phyloP scores from a whole-genome alignment of 2,329 filamentous ascomycete species.

The Venturia pyrina region DNA sequence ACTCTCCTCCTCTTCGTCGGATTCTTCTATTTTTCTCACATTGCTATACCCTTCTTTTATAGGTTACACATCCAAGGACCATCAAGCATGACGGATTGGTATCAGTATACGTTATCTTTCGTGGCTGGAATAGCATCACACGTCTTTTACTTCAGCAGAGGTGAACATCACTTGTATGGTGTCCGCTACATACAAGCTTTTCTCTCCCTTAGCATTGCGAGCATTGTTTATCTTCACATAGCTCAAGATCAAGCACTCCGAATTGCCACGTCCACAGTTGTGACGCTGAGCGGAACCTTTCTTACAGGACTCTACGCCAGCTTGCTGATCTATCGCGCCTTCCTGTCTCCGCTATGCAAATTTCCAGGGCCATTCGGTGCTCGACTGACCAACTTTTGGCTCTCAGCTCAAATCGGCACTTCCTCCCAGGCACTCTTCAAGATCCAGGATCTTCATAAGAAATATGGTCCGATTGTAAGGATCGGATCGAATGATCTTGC shows the following conservation, averaged over 20 bases:
- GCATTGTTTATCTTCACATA: neutral
- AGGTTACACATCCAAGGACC: neutral
- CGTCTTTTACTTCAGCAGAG: slow-evolving; percentile 16
- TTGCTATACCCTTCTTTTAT: neutral
- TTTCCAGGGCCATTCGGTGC: slow-evolving; percentile 12
- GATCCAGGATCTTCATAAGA: slow-evolving; percentile 15
- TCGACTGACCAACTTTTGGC: slow-evolving; percentile 14
- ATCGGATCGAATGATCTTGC: slow-evolving; percentile 38
- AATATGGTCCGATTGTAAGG: slow-evolving; percentile 38
- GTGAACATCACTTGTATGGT: slow-evolving; percentile 17
- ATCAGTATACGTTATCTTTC: neutral
- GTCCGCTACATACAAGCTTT: slow-evolving; percentile 14
- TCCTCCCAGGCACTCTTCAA: slow-evolving; percentile 20
- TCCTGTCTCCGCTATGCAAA: slow-evolving; percentile 12
- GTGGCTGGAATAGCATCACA: slow-evolving; percentile 14
- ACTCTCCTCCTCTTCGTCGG: too few species aligned
- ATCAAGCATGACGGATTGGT: neutral
- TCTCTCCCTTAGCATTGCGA: neutral
- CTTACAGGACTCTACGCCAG: slow-evolving; percentile 5
- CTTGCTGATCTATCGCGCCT: slow-evolving; percentile 9
- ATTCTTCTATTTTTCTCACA: too few species aligned
- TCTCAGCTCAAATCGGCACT: neutral
- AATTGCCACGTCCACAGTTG: neutral
- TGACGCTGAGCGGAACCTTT: neutral
- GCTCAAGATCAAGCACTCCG: neutral